Evolutionary conservation across 2,329 filamentous ascomycete species (phyloP).

Genomic region (Talaromyces amestolkiae): DNA sequence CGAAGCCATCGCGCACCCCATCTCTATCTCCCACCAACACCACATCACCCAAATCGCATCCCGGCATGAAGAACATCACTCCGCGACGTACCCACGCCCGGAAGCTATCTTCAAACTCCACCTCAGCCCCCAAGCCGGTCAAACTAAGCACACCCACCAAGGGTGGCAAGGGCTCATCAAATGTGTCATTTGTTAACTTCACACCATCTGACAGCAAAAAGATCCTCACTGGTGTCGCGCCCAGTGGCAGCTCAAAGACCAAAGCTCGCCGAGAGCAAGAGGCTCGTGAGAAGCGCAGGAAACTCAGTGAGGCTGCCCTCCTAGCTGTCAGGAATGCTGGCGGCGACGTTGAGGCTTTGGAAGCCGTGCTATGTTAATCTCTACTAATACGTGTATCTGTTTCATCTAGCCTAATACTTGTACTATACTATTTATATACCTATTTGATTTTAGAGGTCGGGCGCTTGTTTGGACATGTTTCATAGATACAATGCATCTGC

Average conservation of each 20-base stretch:
- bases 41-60: slow-evolving; percentile 29
- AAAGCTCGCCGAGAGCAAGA: slow-evolving; percentile 91
- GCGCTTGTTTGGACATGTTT: not conserved
- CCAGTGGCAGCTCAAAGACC: slow-evolving; percentile 87
- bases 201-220: slow-evolving; percentile 74
- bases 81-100: slow-evolving; percentile 41
- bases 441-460: slow-evolving; percentile 12
- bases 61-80: slow-evolving; percentile 28
- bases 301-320: slow-evolving; percentile 43
- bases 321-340: slow-evolving; percentile 46
- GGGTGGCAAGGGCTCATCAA: slow-evolving; percentile 30
- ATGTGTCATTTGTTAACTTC: slow-evolving; percentile 78
- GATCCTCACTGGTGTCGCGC: slow-evolving; percentile 86
- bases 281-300: slow-evolving; percentile 68
- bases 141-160: slow-evolving; percentile 31
- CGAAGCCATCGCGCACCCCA: slow-evolving; percentile 35
- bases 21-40: slow-evolving; percentile 38
- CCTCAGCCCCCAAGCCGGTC: slow-evolving; percentile 31
- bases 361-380: slow-evolving; percentile 39
- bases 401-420: slow-evolving; percentile 11
- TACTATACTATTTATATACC: slow-evolving; percentile 15
- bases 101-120: slow-evolving; percentile 40
- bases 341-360: slow-evolving; percentile 46
- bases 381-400: slow-evolving; percentile 5
- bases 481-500: slow-evolving; percentile 5